Evolutionary conservation across 352 stramenopile genomes (phyloP), one percentile per base, ranked within the genome.

Genomic region (Phytophthora pseudosyringae): DNA sequence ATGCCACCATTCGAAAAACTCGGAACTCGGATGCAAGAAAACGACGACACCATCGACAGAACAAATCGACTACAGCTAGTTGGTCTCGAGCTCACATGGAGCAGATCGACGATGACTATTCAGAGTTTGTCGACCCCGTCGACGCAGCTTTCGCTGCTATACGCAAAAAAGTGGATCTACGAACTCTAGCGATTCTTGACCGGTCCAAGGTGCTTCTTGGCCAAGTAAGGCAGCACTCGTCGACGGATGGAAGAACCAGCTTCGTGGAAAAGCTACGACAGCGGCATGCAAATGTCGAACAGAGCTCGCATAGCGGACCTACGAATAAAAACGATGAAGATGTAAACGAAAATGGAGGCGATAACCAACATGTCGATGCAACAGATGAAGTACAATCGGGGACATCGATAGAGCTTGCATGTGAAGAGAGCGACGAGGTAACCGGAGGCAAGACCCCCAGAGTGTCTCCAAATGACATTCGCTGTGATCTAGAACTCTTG

Each of bases 171-270:
- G 68, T 90, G 4, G 78, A 80, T 4, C 39, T 76, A 45, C 71
- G 73, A 35, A 91, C 82, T 8, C 67, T 84, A 4, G 80, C 82
- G 0, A 88, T 91, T 18, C 64, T 91, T 0, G 74, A 88, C 39
- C 72, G 74, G 10, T 81, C 76, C 11, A 79, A 79, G 26, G 48
- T 52, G 1, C 67, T 89, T n/a, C 64, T 91, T 26, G 67, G 48
- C 5, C 49, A 71, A 45, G 72, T 56, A 18, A 79, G 61, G 12
- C 44, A 67, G 9, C 8, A 46, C 18, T 16, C 57, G 11, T 56
- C 44, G 18, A 54, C 16, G 18, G 50, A 33, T 35, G 44, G 51
- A 35, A 66, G 26, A 38, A 60, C 31, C 13, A 65, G 56, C 21
- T 83, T 78, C 26, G 69, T 83, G 10, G 71, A 63, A 1, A 69